Evolutionary conservation across 768 basidiomycete genomes (phyloP).

Genomic region (Pleurotus sapidus): DNA sequence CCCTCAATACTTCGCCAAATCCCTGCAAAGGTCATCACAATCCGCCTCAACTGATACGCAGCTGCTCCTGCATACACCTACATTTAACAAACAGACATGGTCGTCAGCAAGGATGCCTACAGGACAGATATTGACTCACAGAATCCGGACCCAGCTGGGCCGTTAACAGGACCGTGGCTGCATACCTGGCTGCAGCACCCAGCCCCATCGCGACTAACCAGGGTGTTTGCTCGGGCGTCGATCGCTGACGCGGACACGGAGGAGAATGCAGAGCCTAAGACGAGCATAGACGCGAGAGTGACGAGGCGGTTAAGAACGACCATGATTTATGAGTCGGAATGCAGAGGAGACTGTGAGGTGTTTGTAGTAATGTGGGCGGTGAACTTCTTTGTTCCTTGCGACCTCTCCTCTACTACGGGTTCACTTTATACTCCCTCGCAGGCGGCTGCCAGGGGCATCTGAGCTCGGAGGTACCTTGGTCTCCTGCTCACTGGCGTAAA

Average conservation of each 20-base stretch:
- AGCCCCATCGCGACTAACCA: not conserved
- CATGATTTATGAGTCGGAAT: not conserved
- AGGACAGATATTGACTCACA: not conserved
- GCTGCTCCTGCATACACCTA: conserved; percentile 5
- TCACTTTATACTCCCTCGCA: too few species aligned
- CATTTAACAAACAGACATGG: not conserved
- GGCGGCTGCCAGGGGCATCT: too few species aligned
- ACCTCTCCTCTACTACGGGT: too few species aligned
- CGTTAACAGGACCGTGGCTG: conserved; percentile 3
- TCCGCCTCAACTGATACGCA: conserved; percentile 2
- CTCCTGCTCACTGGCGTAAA: too few species aligned
- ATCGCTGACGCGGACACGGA: not conserved
- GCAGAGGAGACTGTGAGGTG: not conserved
- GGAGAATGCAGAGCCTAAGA: not conserved
- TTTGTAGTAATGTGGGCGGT: not conserved
- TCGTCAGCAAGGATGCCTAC: too few species aligned
- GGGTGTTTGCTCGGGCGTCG: not conserved
- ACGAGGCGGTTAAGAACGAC: not conserved
- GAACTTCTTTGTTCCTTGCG: too few species aligned
- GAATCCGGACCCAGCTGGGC: not conserved
- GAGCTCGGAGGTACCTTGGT: too few species aligned
- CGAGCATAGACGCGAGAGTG: conserved; percentile 3
- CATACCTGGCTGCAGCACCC: conserved; percentile 4
- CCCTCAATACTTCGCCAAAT: not conserved
- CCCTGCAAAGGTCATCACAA: not conserved